A percentile compares a stretch with the other conserved stretches of the same genome.
phyloP scores from a whole-genome alignment of 805 yeast genomes.

The Kuraishia borneana region DNA sequence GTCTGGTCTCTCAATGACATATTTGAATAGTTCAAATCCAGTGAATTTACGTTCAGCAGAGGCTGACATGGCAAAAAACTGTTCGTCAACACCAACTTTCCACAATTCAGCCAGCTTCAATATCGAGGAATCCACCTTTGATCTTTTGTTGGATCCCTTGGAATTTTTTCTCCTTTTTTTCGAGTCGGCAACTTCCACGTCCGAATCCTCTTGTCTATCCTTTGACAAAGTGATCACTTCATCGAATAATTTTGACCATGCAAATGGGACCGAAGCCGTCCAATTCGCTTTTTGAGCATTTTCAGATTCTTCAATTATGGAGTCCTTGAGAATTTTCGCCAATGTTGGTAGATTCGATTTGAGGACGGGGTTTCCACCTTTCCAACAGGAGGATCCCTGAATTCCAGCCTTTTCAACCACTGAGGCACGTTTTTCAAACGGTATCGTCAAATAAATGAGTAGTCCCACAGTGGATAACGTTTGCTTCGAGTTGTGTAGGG shows the following conservation, averaged over 20 bases:
- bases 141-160: constrained; percentile 12
- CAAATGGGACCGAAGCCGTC: constrained; percentile 67
- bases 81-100: constrained; percentile 70
- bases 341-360: constrained; percentile 53
- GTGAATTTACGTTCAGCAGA: constrained; percentile 80
- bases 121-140: constrained; percentile 7
- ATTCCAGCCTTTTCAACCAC: constrained; percentile 10
- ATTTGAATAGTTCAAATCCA: constrained; percentile 68
- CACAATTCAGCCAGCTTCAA: constrained; percentile 57
- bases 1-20: constrained; percentile 23
- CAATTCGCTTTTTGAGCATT: constrained; percentile 43
- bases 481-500: constrained; percentile 40
- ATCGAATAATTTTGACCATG: constrained; percentile 53
- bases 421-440: constrained; percentile 13
- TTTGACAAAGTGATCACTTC: constrained; percentile 14
- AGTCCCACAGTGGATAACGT: constrained; percentile 70
- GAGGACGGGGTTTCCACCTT: constrained; percentile 60
- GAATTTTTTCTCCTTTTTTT: constrained; percentile 30
- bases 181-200: constrained; percentile 10
- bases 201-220: constrained; percentile 8
- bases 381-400: constrained; percentile 38
- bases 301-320: constrained; percentile 26
- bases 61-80: constrained; percentile 62
- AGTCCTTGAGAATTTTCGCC: constrained; percentile 54
- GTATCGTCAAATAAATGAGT: constrained; percentile 53